These are phyloP conservation scores for Nepenthes mirabilis DNA, from an alignment of 148 eudicot species.

Conservation along the genomic window DNA sequence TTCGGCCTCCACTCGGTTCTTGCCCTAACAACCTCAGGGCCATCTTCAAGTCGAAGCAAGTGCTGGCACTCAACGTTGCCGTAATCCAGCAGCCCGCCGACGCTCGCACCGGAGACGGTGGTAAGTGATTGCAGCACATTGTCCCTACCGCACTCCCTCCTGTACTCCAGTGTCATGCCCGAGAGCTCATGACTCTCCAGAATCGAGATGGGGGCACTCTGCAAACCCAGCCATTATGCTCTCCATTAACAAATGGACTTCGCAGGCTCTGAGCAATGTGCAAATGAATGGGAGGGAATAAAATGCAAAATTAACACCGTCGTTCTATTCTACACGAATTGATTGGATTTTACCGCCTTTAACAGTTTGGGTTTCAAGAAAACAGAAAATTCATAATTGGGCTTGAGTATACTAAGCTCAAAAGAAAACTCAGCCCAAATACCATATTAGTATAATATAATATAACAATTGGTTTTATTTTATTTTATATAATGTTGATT, in stretches of 20 bases:
- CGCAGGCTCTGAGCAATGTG: too few species aligned
- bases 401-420: too few species aligned
- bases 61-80: conserved; percentile 80
- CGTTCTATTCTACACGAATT: too few species aligned
- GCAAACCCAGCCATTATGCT: conserved; percentile 3
- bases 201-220: conserved; percentile 74
- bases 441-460: too few species aligned
- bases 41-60: conserved; percentile 65
- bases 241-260: neutral
- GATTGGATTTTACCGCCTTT: too few species aligned
- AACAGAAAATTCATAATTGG: too few species aligned
- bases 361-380: too few species aligned
- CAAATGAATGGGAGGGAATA: too few species aligned
- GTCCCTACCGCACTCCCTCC: conserved; percentile 84
- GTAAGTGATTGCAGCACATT: conserved; percentile 73
- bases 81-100: conserved; percentile 32
- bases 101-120: conserved; percentile 27
- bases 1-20: conserved; percentile 88
- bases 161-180: conserved; percentile 68
- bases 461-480: too few species aligned
- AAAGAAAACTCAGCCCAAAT: too few species aligned
- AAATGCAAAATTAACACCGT: too few species aligned
- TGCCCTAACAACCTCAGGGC: conserved; percentile 75
- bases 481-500: too few species aligned
- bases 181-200: conserved; percentile 76